Evolutionary conservation across 2,329 filamentous ascomycete genomes (phyloP).

Genomic region (Colletotrichum tanaceti): DNA sequence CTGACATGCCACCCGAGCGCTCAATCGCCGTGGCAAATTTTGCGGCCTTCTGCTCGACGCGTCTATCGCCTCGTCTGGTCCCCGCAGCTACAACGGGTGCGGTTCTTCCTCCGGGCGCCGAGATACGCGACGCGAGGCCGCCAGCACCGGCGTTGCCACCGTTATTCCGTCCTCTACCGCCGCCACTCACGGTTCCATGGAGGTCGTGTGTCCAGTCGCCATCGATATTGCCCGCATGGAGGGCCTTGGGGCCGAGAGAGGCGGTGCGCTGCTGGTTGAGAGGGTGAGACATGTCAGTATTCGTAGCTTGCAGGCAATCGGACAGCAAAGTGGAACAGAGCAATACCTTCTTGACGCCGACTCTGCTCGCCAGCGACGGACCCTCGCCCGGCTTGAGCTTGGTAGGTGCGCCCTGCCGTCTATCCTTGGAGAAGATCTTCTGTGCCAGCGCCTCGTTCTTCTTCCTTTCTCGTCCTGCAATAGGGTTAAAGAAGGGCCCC

Average conservation of each 20-base stretch:
- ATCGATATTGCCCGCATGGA: constrained; percentile 67
- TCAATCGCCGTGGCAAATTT: constrained; percentile 60
- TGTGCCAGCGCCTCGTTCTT: constrained; percentile 78
- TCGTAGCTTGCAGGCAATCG: constrained; percentile 15
- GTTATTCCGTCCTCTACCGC: constrained; percentile 39
- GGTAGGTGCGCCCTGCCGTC: constrained; percentile 67
- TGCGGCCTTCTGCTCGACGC: constrained; percentile 50
- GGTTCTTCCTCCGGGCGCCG: constrained; percentile 52
- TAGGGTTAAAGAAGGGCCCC: background rate
- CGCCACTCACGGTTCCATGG: constrained; percentile 60
- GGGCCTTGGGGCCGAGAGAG: constrained; percentile 48
- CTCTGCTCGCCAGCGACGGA: constrained; percentile 75
- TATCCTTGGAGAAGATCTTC: constrained; percentile 74
- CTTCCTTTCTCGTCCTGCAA: constrained; percentile 72
- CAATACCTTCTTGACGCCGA: constrained; percentile 77
- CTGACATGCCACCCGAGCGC: constrained; percentile 50
- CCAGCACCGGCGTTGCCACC: constrained; percentile 42
- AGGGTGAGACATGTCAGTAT: constrained; percentile 40
- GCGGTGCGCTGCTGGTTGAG: constrained; percentile 46
- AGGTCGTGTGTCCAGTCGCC: constrained; percentile 79
- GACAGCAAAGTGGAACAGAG: background rate
- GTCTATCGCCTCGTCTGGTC: constrained; percentile 43
- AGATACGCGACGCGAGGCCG: constrained; percentile 61
- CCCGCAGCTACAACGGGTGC: constrained; percentile 41
- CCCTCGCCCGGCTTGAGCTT: constrained; percentile 59